These are phyloP conservation scores for Ustilago shanxiensis DNA, from an alignment of 1,284 basidiomycete genomes.

Conservation along the genomic window DNA sequence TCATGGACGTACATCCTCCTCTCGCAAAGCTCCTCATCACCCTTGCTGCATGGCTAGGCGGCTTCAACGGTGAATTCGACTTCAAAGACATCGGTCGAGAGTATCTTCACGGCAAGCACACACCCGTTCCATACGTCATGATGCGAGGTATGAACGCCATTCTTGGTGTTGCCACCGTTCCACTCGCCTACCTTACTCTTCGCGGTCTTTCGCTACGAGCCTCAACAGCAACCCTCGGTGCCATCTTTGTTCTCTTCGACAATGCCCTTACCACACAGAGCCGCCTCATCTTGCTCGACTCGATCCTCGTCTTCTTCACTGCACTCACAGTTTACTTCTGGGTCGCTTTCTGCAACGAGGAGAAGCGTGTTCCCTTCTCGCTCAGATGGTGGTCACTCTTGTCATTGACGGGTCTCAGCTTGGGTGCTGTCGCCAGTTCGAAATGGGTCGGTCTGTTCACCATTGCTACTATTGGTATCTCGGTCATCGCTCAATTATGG, in stretches of 20 bases:
- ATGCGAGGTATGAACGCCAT: constrained; percentile 93
- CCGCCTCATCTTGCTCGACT: constrained; percentile 95
- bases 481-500: constrained; percentile 91
- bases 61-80: constrained; percentile 94
- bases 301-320: constrained; percentile 97
- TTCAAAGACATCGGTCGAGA: constrained; percentile 89
- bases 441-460: constrained; percentile 99
- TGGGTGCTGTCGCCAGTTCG: constrained; percentile 91
- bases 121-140: constrained; percentile 88
- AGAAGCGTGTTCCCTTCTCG: constrained; percentile 81
- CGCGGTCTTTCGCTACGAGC: constrained; percentile 86
- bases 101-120: constrained; percentile 63
- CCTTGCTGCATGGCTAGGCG: constrained; percentile 84
- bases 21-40: constrained; percentile 96
- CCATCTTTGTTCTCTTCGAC: constrained; percentile 93
- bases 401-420: constrained; percentile 84
- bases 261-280: constrained; percentile 96
- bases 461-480: constrained; percentile 91
- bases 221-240: constrained; percentile 88
- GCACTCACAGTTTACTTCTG: constrained; percentile 88
- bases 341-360: constrained; percentile 90
- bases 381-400: constrained; percentile 93
- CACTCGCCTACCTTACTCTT: constrained; percentile 91
- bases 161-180: constrained; percentile 90
- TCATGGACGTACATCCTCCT: constrained; percentile 96